Evolutionary conservation across 2,329 filamentous ascomycete genomes (phyloP).

Genomic region (Westerdykella ornata): DNA sequence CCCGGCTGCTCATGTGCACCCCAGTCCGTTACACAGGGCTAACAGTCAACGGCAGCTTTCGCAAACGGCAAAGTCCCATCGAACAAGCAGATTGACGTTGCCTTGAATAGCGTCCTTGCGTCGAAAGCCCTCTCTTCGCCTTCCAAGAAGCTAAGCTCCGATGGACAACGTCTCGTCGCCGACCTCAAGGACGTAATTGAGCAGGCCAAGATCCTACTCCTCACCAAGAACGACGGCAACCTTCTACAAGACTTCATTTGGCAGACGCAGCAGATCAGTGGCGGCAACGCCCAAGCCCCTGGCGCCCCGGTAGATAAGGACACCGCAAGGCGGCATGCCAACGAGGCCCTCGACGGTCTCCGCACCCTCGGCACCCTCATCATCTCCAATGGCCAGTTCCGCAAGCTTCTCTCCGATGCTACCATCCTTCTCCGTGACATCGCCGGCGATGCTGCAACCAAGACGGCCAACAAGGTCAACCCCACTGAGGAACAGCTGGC

Average conservation of each 20-base stretch:
- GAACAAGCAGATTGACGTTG: constrained; percentile 93
- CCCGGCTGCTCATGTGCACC: neutral
- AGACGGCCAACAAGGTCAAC: constrained; percentile 66
- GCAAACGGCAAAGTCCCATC: constrained; percentile 85
- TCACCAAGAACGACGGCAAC: constrained; percentile 94
- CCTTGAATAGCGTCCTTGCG: constrained; percentile 77
- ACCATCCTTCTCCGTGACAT: constrained; percentile 79
- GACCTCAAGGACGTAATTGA: constrained; percentile 76
- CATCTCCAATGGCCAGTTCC: constrained; percentile 93
- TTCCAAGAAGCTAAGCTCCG: constrained; percentile 68
- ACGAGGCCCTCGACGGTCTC: constrained; percentile 75
- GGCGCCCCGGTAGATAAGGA: constrained; percentile 67
- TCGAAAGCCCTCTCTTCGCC: constrained; percentile 65
- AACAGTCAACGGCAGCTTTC: constrained; percentile 54
- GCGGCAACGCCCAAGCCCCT: constrained; percentile 56
- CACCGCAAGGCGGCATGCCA: constrained; percentile 71
- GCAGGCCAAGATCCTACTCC: constrained; percentile 73
- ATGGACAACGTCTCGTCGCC: constrained; percentile 70
- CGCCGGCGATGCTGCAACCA: constrained; percentile 78
- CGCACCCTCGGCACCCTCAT: constrained; percentile 82
- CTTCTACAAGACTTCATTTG: constrained; percentile 95
- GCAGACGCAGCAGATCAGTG: constrained; percentile 72
- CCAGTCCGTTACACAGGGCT: neutral
- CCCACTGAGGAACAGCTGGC: constrained; percentile 69
- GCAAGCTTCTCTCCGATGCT: constrained; percentile 78